phyloP scores from a whole-genome alignment of 2,329 filamentous ascomycete genomes.

The Sporothrix mexicana region DNA sequence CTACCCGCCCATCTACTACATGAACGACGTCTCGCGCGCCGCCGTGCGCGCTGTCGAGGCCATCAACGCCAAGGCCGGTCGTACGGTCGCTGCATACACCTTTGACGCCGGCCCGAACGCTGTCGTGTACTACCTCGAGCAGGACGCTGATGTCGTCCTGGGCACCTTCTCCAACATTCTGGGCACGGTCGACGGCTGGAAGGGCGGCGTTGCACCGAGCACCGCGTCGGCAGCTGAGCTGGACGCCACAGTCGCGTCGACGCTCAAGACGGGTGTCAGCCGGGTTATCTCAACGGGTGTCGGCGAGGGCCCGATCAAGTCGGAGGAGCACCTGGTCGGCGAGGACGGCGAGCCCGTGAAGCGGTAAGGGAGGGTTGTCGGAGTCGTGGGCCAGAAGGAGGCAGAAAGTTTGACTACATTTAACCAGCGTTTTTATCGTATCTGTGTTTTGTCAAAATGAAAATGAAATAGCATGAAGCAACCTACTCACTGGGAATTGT shows the following conservation, averaged over 20 bases:
- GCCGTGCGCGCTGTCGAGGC: slow-evolving; percentile 88
- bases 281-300: slow-evolving; percentile 91
- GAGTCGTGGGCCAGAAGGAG: neutral
- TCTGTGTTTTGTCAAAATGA: slow-evolving; percentile 17
- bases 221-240: slow-evolving; percentile 61
- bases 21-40: slow-evolving; percentile 90
- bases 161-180: slow-evolving; percentile 77
- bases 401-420: slow-evolving; percentile 6
- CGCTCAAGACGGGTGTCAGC: slow-evolving; percentile 79
- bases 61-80: slow-evolving; percentile 81
- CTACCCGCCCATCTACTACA: slow-evolving; percentile 96
- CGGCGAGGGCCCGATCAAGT: slow-evolving; percentile 84
- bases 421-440: slow-evolving; percentile 17
- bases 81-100: slow-evolving; percentile 87
- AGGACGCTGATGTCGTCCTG: slow-evolving; percentile 74
- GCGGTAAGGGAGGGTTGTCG: slow-evolving; percentile 26
- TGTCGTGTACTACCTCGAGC: slow-evolving; percentile 91
- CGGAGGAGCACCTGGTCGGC: slow-evolving; percentile 76
- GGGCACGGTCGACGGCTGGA: slow-evolving; percentile 72
- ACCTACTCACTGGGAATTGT: neutral
- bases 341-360: slow-evolving; percentile 63
- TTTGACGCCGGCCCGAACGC: slow-evolving; percentile 98
- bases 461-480: slow-evolving; percentile 9
- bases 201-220: slow-evolving; percentile 57
- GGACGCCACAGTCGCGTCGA: slow-evolving; percentile 67